Evolutionary conservation across 2,329 filamentous ascomycete species (phyloP).

Genomic region (Pezicula carpinea): DNA sequence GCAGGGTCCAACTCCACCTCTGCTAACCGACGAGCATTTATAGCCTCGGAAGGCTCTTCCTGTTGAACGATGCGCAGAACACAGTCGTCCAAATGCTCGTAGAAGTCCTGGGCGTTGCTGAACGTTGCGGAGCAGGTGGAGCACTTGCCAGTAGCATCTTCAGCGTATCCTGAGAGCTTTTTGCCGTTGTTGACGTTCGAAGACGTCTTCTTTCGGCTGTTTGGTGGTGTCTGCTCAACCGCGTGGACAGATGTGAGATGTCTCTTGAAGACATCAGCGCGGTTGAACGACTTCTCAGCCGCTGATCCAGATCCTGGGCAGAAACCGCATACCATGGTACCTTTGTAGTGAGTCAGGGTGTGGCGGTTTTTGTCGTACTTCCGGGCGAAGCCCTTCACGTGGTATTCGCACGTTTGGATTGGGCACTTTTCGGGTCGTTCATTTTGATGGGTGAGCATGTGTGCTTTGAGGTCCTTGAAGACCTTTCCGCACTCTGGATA

Average conservation of each 20-base stretch:
- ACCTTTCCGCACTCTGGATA: slow-evolving; percentile 54
- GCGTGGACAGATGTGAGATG: slow-evolving; percentile 90
- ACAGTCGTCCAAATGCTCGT: slow-evolving; percentile 85
- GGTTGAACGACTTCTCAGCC: slow-evolving; percentile 92
- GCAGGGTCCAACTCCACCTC: slow-evolving; percentile 61
- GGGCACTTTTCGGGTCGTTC: slow-evolving; percentile 96
- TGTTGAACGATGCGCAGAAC: slow-evolving; percentile 68
- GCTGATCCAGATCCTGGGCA: slow-evolving; percentile 84
- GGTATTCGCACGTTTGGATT: slow-evolving; percentile 88
- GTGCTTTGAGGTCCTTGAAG: slow-evolving; percentile 68
- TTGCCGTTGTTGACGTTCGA: slow-evolving; percentile 29
- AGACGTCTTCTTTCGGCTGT: slow-evolving; percentile 68
- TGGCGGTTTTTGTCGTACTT: slow-evolving; percentile 99
- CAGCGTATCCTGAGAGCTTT: slow-evolving; percentile 65
- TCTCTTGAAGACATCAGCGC: slow-evolving; percentile 94
- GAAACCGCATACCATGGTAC: slow-evolving; percentile 96
- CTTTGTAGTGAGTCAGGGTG: slow-evolving; percentile 94
- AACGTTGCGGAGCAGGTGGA: slow-evolving; percentile 88
- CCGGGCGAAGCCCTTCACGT: slow-evolving; percentile 87
- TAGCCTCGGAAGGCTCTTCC: slow-evolving; percentile 64
- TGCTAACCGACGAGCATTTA: slow-evolving; percentile 62
- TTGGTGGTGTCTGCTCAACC: slow-evolving; percentile 90
- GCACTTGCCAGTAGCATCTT: slow-evolving; percentile 80
- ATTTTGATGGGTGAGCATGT: slow-evolving; percentile 93
- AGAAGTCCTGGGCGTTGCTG: slow-evolving; percentile 87